phyloP scores from a whole-genome alignment of 2,329 filamentous ascomycete species.

The Aspergillus quadrilineatus region DNA sequence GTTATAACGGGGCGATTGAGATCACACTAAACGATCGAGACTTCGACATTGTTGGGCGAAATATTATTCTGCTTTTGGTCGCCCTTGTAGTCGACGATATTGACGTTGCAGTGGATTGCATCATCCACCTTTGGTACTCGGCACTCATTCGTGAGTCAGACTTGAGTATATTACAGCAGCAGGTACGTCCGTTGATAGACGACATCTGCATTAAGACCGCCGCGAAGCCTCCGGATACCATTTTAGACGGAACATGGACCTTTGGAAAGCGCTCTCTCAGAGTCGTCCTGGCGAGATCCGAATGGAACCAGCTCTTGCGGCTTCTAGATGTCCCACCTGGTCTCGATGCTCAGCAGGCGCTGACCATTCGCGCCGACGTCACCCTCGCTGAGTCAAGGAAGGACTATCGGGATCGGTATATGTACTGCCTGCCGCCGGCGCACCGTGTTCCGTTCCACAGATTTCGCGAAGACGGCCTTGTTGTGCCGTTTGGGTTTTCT shows the following conservation, averaged over 20 bases:
- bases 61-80: slow-evolving; percentile 42
- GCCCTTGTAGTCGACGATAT: slow-evolving; percentile 21
- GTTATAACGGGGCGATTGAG: slow-evolving; percentile 25
- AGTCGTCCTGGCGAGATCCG: slow-evolving; percentile 15
- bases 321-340: slow-evolving; percentile 22
- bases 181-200: slow-evolving; percentile 33
- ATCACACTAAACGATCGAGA: slow-evolving; percentile 45
- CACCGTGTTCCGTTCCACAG: neutral
- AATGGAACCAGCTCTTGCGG: neutral
- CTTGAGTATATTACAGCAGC: slow-evolving; percentile 22
- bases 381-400: too few relatives aligned
- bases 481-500: slow-evolving; percentile 43
- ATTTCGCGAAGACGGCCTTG: slow-evolving; percentile 41
- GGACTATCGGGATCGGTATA: neutral
- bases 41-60: slow-evolving; percentile 40
- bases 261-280: slow-evolving; percentile 26
- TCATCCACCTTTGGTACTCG: slow-evolving; percentile 52
- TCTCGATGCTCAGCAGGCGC: slow-evolving; percentile 24
- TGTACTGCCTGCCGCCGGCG: neutral
- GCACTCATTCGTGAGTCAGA: slow-evolving; percentile 32
- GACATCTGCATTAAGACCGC: slow-evolving; percentile 19
- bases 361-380: neutral
- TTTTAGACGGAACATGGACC: slow-evolving; percentile 30
- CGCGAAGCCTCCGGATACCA: slow-evolving; percentile 18
- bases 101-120: slow-evolving; percentile 29